Evolutionary conservation across 78 protist genomes (phyloP), one percentile per base, ranked within the genome.

Genomic region (Dictyostelium capitatum): DNA sequence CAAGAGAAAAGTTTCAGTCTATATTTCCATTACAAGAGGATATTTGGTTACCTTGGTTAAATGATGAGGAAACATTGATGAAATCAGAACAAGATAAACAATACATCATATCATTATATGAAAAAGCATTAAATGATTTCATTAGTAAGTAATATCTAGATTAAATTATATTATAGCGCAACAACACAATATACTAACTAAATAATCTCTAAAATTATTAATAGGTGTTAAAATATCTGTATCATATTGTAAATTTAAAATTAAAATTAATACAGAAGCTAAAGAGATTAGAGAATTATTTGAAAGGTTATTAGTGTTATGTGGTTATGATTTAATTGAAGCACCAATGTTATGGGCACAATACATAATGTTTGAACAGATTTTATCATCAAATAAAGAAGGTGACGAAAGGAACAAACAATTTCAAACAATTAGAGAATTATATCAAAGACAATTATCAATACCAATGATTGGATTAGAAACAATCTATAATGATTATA

Each of bases 81-180:
- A 56, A 51, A 56, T 7, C 84, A 8, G 57, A 30, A 20, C 17
- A 80, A 11, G 75, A 80, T 25, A n/a, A 43, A 37, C 73, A 80
- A 80, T 62, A 80, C 25, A 30, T 78, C 6, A 43, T 43, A 23
- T 54, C 65, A 7, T 20, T 87, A 32, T 87, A 56, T 62, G 79
- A 87, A 64, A 54, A 72, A 25, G 93, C 93, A 5, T n/a, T 87
- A 10, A 64, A 87, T n/a, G 93, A 87, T 65, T 87, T 64, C 56
- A 57, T 87, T 56, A 59, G 84, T 87, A 75, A 28, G 92, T 73
- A 20, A 73, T 43, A 47, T 70, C 0, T 7, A n/a, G n/a, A n/a
- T 54, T 53, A 28, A 70, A 41, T 70, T 20, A 8, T 20, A 11
- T 12, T 25, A 25, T 28, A n/a, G n/a, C n/a, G n/a, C n/a, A n/a